Evolutionary conservation across 1,284 basidiomycete species (phyloP).

Genomic region (Sporisorium sorghi): DNA sequence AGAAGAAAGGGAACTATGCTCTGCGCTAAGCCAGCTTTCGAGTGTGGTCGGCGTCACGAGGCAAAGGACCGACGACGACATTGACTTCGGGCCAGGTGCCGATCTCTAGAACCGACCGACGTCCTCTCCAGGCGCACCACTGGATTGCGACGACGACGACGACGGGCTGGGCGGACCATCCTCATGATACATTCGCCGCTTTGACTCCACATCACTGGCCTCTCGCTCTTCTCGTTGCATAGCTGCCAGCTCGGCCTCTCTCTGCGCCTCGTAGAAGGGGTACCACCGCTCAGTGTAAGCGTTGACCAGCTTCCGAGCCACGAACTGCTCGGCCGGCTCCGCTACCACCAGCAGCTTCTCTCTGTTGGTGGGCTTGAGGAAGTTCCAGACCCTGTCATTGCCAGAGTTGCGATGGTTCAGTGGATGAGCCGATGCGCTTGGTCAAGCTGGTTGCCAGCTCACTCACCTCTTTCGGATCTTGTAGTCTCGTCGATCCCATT

Average conservation of each 20-base stretch:
- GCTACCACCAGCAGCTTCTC: neutral
- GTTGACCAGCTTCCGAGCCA: constrained; percentile 29
- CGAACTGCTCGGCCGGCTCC: constrained; percentile 13
- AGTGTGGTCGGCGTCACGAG: neutral
- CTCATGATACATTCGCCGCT: too few relatives aligned
- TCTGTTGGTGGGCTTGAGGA: constrained; percentile 4
- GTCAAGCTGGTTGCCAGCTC: neutral
- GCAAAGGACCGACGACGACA: neutral
- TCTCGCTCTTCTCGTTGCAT: neutral
- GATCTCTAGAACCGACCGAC: neutral
- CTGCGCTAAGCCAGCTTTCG: neutral
- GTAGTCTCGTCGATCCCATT: neutral
- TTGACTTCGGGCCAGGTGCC: neutral
- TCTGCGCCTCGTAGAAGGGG: constrained; percentile 5
- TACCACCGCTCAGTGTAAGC: constrained; percentile 10
- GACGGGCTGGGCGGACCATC: neutral
- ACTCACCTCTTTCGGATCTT: neutral
- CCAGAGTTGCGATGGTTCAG: too few relatives aligned
- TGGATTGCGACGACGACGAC: neutral
- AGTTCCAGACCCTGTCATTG: constrained; percentile 9
- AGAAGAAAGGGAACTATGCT: neutral
- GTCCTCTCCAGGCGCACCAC: neutral
- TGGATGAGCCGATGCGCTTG: constrained; percentile 1
- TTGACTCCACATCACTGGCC: neutral
- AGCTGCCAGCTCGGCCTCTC: constrained; percentile 4